These are phyloP conservation scores for Vitis rupestris DNA, from an alignment of 164 flowering plant genomes.

Conservation along the genomic window DNA sequence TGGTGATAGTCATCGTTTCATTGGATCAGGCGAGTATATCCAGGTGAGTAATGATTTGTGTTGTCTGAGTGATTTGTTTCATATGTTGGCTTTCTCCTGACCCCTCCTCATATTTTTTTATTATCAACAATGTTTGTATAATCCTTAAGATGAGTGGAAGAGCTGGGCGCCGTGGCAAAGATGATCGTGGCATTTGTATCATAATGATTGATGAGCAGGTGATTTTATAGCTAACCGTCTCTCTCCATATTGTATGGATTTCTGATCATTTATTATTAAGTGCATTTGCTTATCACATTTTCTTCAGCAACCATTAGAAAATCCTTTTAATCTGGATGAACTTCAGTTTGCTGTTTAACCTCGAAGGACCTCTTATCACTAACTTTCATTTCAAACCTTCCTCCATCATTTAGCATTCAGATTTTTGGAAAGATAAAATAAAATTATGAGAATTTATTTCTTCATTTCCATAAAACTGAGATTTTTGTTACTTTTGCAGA, in stretches of 20 bases:
- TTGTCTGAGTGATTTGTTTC: neutral
- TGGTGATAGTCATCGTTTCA: constrained; percentile 92
- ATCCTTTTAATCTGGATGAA: too few species aligned
- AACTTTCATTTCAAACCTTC: too few species aligned
- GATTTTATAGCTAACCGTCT: neutral
- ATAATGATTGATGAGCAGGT: constrained; percentile 99
- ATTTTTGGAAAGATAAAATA: too few species aligned
- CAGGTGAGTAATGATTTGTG: constrained; percentile 63
- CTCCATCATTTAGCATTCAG: too few species aligned
- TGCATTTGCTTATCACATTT: too few species aligned
- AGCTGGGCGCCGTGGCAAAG: constrained; percentile 99
- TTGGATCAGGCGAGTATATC: constrained; percentile 98
- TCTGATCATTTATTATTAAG: too few species aligned
- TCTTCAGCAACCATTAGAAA: too few species aligned
- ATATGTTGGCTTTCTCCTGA: neutral
- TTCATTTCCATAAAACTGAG: neutral
- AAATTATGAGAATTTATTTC: neutral
- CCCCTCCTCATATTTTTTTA: neutral
- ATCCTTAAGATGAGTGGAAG: constrained; percentile 92
- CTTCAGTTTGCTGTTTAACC: too few species aligned
- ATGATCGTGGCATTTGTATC: constrained; percentile 95
- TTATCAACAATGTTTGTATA: neutral
- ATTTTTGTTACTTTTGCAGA: constrained; percentile 37
- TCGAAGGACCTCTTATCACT: too few species aligned
- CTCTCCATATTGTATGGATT: neutral